phyloP scores from a whole-genome alignment of 495 filamentous ascomycete species.

The Letharia lupina region DNA sequence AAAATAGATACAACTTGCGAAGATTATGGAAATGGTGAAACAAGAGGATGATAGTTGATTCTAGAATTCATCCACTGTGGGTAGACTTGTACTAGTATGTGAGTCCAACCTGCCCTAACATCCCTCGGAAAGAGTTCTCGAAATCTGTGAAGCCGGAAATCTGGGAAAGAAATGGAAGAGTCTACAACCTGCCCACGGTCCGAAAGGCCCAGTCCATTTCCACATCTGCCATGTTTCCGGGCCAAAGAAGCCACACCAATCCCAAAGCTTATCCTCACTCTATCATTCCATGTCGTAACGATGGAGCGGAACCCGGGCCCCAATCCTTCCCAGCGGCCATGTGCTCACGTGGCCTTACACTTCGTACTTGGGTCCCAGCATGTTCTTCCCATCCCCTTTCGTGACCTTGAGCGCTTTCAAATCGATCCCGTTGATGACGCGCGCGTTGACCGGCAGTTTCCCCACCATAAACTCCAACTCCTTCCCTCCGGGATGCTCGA shows the following conservation, averaged over 20 bases:
- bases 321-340: not conserved
- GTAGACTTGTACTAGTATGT: no score
- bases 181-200: not conserved
- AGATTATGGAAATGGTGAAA: no score
- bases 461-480: no score
- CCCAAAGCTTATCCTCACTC: not conserved
- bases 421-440: slow-evolving; percentile 5
- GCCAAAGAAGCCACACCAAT: no score
- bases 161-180: not conserved
- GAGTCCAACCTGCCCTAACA: no score
- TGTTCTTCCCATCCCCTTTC: not conserved
- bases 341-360: not conserved
- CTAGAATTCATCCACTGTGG: no score
- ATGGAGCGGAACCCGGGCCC: not conserved
- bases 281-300: not conserved
- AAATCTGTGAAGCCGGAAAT: not conserved
- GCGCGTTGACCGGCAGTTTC: not conserved
- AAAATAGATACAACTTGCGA: no score
- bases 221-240: no score
- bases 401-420: not conserved
- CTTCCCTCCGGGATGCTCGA: not conserved
- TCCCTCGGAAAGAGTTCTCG: no score
- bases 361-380: not conserved
- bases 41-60: no score
- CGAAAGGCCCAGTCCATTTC: not conserved